These are phyloP conservation scores for Saturnispora hagleri DNA, from an alignment of 805 yeast species.

Conservation along the genomic window DNA sequence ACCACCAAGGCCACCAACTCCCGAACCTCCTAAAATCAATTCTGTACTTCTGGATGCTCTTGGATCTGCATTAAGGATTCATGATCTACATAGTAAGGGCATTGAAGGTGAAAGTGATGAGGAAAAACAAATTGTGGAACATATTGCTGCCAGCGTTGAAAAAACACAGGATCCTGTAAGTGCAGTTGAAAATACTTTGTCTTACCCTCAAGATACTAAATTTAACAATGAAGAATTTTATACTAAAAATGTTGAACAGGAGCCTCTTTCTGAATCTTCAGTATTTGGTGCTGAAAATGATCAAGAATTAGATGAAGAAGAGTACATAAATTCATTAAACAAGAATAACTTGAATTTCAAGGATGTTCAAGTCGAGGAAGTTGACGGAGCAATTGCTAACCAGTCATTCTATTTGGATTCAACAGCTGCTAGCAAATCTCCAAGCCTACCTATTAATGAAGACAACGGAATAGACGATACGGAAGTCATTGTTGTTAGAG, in stretches of 20 bases:
- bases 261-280: constrained; percentile 22
- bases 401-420: constrained; percentile 20
- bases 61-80: constrained; percentile 6
- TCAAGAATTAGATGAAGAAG: constrained; percentile 17
- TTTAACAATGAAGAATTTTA: background rate
- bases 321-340: constrained; percentile 22
- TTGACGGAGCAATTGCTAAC: constrained; percentile 17
- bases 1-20: constrained; percentile 17
- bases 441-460: background rate
- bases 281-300: constrained; percentile 12
- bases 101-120: constrained; percentile 9
- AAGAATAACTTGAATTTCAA: constrained; percentile 12
- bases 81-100: constrained; percentile 8
- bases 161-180: background rate
- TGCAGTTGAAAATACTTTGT: background rate
- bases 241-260: background rate
- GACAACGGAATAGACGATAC: background rate
- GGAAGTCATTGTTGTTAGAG: constrained; percentile 7
- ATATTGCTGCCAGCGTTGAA: background rate
- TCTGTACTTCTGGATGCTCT: constrained; percentile 7
- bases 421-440: constrained; percentile 9
- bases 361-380: constrained; percentile 3
- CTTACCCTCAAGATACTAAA: background rate
- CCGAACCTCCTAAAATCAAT: constrained; percentile 22
- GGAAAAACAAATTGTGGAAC: constrained; percentile 4